Conservation (phyloP, 192 early-diverging fungal species). For the Paraglomus brasilianum region DNA sequence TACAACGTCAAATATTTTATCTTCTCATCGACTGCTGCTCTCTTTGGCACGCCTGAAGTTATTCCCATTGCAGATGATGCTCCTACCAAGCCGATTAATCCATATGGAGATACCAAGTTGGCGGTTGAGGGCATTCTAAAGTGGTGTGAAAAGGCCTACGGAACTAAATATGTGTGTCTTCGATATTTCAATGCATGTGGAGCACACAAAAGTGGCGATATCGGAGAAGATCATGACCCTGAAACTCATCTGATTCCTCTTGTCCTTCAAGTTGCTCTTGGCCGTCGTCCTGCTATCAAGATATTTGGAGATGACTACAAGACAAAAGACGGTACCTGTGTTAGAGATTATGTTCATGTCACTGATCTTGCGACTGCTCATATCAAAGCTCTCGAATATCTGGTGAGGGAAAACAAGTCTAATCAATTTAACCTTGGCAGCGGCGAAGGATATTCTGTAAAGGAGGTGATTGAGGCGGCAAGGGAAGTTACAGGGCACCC, state of each 20-base stretch:
- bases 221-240: slow-evolving; percentile 89
- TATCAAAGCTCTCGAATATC: slow-evolving; percentile 67
- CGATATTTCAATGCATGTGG: slow-evolving; percentile 99
- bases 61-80: slow-evolving; percentile 55
- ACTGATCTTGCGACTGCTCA: slow-evolving; percentile 90
- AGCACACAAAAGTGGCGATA: slow-evolving; percentile 85
- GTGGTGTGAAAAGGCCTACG: slow-evolving; percentile 41
- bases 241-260: slow-evolving; percentile 96
- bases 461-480: slow-evolving; percentile 87
- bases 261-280: slow-evolving; percentile 85
- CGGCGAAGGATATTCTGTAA: slow-evolving; percentile 86
- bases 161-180: slow-evolving; percentile 53
- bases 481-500: slow-evolving; percentile 75
- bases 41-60: slow-evolving; percentile 65
- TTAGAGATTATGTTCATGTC: slow-evolving; percentile 97
- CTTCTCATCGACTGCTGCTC: slow-evolving; percentile 88
- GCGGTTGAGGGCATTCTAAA: slow-evolving; percentile 75
- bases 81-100: slow-evolving; percentile 71
- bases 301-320: slow-evolving; percentile 94
- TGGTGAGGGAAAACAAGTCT: slow-evolving; percentile 38
- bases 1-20: slow-evolving; percentile 83
- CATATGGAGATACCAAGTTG: slow-evolving; percentile 91
- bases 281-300: slow-evolving; percentile 76
- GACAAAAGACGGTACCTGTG: slow-evolving; percentile 89
- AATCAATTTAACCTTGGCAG: slow-evolving; percentile 88